phyloP scores from a whole-genome alignment of 75 land plant genomes.

The Pinus tabuliformis region DNA sequence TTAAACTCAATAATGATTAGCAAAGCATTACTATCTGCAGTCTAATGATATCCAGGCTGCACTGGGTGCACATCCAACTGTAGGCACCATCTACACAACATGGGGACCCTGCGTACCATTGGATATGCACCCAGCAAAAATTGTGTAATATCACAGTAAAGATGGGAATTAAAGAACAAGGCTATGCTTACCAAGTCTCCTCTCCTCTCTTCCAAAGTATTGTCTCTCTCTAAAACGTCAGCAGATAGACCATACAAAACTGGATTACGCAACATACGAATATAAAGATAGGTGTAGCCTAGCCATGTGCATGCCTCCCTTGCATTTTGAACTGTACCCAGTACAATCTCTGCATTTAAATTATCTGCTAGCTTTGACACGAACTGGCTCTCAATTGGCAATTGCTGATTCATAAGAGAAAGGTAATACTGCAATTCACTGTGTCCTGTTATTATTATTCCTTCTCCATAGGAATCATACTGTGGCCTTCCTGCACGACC shows the following conservation, averaged over 20 bases:
- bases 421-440: too few species aligned
- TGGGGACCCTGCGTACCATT: too few species aligned
- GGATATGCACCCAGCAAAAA: too few species aligned
- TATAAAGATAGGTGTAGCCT: slow-evolving; percentile 79
- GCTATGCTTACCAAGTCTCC: slow-evolving; percentile 78
- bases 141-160: neutral
- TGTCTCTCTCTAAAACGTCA: too few species aligned
- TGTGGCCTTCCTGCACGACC: too few species aligned
- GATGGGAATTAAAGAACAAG: neutral
- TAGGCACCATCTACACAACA: too few species aligned
- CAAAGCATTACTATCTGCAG: too few species aligned
- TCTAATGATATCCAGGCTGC: too few species aligned
- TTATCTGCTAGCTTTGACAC: slow-evolving; percentile 91
- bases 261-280: slow-evolving; percentile 47
- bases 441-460: too few species aligned
- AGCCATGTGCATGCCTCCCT: slow-evolving; percentile 87
- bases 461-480: too few species aligned
- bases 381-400: slow-evolving; percentile 14
- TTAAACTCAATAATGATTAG: too few species aligned
- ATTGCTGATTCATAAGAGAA: neutral
- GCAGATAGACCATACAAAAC: slow-evolving; percentile 63
- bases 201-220: slow-evolving; percentile 53
- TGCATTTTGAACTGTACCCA: slow-evolving; percentile 89
- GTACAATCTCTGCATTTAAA: slow-evolving; percentile 32
- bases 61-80: too few species aligned